A percentile compares a stretch with the other conserved stretches of the same genome.
Conservation (phyloP, 768 basidiomycete genomes). For the Gymnopilus junonius region DNA sequence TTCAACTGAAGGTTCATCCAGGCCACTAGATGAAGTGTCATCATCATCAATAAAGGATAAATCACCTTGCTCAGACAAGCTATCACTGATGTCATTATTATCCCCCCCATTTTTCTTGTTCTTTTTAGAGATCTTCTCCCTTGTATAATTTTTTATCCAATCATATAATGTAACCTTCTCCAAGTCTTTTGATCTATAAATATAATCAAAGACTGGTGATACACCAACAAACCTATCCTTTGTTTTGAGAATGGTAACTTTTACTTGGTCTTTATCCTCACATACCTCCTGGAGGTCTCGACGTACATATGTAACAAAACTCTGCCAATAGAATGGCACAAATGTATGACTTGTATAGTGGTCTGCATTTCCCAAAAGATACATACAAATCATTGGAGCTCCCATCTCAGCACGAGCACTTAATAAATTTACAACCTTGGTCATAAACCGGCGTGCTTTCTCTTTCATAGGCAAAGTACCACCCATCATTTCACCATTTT, state of each 20-base stretch:
- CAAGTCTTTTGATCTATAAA: constrained; percentile 23
- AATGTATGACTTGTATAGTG: constrained; percentile 36
- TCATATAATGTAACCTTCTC: constrained; percentile 32
- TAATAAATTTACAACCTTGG: constrained; percentile 28
- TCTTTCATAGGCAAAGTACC: constrained; percentile 1
- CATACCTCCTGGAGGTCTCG: neutral
- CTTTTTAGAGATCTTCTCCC: neutral
- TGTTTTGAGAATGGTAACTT: constrained; percentile 22
- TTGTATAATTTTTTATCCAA: constrained; percentile 19
- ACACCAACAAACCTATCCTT: constrained; percentile 20
- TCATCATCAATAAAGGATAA: no score
- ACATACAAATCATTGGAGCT: constrained; percentile 32
- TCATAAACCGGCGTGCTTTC: constrained; percentile 8
- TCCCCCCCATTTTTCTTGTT: no score
- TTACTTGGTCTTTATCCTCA: neutral
- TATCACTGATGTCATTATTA: no score
- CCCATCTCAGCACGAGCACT: constrained; percentile 36
- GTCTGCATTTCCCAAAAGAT: no score
- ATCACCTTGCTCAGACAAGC: no score
- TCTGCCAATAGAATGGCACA: no score
- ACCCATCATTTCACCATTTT: constrained; percentile 24
- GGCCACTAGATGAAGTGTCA: no score
- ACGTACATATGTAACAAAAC: neutral
- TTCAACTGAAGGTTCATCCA: no score
- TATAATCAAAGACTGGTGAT: constrained; percentile 25